Base-by-base conservation (phyloP, 257 asterid species). In the Solanum acaule region DNA sequence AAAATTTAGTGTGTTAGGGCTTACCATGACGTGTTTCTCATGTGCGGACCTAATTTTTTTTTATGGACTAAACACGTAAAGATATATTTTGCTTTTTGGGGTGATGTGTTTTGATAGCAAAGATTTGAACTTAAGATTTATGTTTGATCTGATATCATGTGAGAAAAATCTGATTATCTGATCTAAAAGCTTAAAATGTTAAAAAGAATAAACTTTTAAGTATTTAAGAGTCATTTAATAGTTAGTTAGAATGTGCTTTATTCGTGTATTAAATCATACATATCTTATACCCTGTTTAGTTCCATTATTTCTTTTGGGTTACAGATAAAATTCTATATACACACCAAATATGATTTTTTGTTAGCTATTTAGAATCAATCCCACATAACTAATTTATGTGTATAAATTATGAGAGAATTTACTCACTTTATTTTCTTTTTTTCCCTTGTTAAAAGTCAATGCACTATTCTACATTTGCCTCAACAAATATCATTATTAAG, bases 371-470 rank as follows among this genome's bases (percentile, higher is more conserved):
- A 67, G 5, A 44, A 44, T 44, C 52, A 25, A 27, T 12, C 10
- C 7, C 10, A 13, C 2, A 25, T 25, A 25, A 65, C 18, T n/a
- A 11, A 25, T 65, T 46, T 14, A n/a, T 8, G 3, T 68, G 18
- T 68, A 68, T 2, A 67, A 5, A 7, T 68, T 68, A 68, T 27
- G 75, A 68, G 37, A 6, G 0, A 13, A 6, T 6, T 27, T n/a
- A n/a, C n/a, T n/a, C n/a, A n/a, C n/a, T n/a, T n/a, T n/a, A n/a
- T n/a, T n/a, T n/a, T n/a, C n/a, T n/a, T n/a, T n/a, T n/a, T n/a
- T 75, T 73, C n/a, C 79, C 84, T 86, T 56, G 15, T 87, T 88
- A 77, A 63, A 86, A 86, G 91, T 89, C 92, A 88, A 90, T 90
- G 90, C 85, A 71, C 65, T 77, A 38, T 38, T 77, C 34, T 20